Evolutionary conservation across 225 moss, liverwort and hornwort genomes (phyloP).

Genomic region (Pseudisothecium myosuroides): DNA sequence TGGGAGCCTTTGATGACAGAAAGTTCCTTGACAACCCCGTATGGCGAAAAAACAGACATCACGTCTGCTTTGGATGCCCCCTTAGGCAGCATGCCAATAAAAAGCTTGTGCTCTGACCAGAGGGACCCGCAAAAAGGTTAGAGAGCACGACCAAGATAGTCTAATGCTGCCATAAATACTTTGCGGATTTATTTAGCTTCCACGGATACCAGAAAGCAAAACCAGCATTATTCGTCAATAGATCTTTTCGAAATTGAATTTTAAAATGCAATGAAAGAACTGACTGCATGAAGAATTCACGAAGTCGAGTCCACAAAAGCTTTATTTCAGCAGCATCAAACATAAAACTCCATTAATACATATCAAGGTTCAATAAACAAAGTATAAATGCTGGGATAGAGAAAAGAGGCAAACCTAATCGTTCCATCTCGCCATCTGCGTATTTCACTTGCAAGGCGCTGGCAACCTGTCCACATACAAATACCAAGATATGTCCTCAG

Average conservation of each 20-base stretch:
- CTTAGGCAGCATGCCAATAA: conserved; percentile 90
- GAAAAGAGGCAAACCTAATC: conserved; percentile 43
- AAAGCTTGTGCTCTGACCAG: conserved; percentile 79
- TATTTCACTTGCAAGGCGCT: conserved; percentile 95
- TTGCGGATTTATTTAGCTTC: background rate
- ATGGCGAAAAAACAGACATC: conserved; percentile 54
- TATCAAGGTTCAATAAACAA: background rate
- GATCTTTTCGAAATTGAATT: too few relatives aligned
- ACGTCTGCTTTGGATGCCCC: conserved; percentile 79
- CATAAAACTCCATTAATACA: background rate
- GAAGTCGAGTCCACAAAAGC: background rate
- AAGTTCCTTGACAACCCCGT: conserved; percentile 63
- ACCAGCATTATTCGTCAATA: background rate
- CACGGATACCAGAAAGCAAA: background rate
- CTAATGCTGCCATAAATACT: too few relatives aligned
- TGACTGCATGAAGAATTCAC: background rate
- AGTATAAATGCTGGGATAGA: background rate
- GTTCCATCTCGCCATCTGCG: conserved; percentile 88
- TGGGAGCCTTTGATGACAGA: conserved; percentile 91
- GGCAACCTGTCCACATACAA: conserved; percentile 44
- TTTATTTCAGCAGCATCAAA: background rate
- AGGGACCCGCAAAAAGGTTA: background rate
- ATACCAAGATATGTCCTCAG: background rate
- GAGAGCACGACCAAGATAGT: background rate
- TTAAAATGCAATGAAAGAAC: background rate